Evolutionary conservation across 2,329 filamentous ascomycete species (phyloP), one percentile per base, ranked within the genome.

Genomic region (Diaporthe caulivora): DNA sequence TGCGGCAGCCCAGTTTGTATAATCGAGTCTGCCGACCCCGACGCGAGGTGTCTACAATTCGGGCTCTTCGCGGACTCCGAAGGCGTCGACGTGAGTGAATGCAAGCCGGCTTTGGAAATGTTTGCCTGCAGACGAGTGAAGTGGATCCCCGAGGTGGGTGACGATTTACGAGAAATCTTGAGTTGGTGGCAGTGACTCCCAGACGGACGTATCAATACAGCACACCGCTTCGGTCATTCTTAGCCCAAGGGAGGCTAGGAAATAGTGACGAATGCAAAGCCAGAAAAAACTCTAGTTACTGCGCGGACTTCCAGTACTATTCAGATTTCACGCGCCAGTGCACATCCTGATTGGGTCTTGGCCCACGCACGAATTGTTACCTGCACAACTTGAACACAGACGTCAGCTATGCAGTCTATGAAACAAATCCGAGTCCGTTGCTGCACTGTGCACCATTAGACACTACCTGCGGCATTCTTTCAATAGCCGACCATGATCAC

Each of bases 1-100:
- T 75, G 73, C 58, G 73, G 73, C 24, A 70, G 60, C 3, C 73
- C 73, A 13, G 73, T 75, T 40, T 75, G 73, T 26, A 69, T 75
- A 15, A 58, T 75, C 31, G 73, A 75, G 71, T 49, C 70, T 10
- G 40, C 21, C 10, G 55, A 53, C 51, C 44, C 47, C 11, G 71
- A 73, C 11, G 26, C 44, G 29, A 29, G 73, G n/a, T 75, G 73
- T 60, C 62, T 75, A 11, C 73, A 75, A 21, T 73, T 64, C 34
- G 73, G 73, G 3, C 55, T 73, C 3, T 75, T 75, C 44, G 73
- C 73, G 10, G 73, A 42, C n/a, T 55, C 55, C 2, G 29, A 44
- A 11, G 67, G 18, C 3, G 71, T 73, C 17, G 70, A 73, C 17
- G 31, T 75, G 34, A 55, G 31, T 15, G 65, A 26, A 9, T 47